Evolutionary conservation across 495 filamentous ascomycete genomes (phyloP).

Genomic region (Tetracladium setigerum): DNA sequence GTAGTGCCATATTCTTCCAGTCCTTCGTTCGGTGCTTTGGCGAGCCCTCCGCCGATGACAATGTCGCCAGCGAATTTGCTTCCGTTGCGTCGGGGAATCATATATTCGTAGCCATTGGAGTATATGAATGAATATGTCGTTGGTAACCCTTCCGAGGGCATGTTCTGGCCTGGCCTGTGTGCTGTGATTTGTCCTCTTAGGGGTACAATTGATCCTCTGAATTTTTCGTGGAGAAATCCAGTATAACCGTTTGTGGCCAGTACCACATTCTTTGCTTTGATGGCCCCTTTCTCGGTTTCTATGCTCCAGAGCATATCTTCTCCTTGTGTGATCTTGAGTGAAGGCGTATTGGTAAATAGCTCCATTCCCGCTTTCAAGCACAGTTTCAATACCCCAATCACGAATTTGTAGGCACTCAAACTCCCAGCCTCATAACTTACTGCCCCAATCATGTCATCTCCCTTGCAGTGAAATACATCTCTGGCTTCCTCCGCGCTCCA

Average conservation of each 20-base stretch:
- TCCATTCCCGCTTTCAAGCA: constrained; percentile 45
- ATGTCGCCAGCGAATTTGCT: constrained; percentile 46
- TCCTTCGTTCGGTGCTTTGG: constrained; percentile 35
- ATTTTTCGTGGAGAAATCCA: constrained; percentile 43
- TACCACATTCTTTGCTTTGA: constrained; percentile 48
- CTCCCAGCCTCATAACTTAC: constrained; percentile 55
- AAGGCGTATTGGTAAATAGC: constrained; percentile 56
- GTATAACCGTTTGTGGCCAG: constrained; percentile 72
- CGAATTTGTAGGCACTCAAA: constrained; percentile 58
- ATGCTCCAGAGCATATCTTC: constrained; percentile 26
- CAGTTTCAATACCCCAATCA: constrained; percentile 48
- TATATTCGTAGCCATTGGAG: constrained; percentile 53
- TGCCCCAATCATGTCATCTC: constrained; percentile 31
- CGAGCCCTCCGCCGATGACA: constrained; percentile 63
- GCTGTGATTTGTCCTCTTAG: constrained; percentile 61
- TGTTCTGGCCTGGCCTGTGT: constrained; percentile 41
- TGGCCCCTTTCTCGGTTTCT: constrained; percentile 44
- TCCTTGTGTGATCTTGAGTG: constrained; percentile 27
- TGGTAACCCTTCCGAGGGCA: constrained; percentile 36
- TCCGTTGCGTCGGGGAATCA: constrained; percentile 50
- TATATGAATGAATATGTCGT: constrained; percentile 59
- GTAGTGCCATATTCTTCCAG: constrained; percentile 42
- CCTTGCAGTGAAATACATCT: constrained; percentile 35
- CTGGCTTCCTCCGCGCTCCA: constrained; percentile 37
- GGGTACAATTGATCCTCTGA: constrained; percentile 57